These are phyloP conservation scores for Rutidosis leptorrhynchoides DNA, from an alignment of 129 eudicot species.

Conservation along the genomic window DNA sequence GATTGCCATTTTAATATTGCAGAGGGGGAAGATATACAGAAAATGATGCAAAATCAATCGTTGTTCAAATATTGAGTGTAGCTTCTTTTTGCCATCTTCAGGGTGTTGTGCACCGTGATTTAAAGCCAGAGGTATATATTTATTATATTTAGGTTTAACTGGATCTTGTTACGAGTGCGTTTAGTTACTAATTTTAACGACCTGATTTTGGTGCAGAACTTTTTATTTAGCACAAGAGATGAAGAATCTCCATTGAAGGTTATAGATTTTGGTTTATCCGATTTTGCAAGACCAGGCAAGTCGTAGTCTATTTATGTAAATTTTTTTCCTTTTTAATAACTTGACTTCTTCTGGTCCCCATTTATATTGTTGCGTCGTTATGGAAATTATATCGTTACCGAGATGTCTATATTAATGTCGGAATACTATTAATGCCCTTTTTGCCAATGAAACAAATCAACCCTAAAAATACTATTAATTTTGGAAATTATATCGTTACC, in stretches of 20 bases:
- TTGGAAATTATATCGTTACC: too few relatives aligned
- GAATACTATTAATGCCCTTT: not conserved
- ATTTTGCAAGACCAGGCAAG: constrained; percentile 85
- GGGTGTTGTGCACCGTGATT: constrained; percentile 98
- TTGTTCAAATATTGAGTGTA: constrained; percentile 67
- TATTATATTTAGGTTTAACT: not conserved
- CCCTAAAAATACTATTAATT: too few relatives aligned
- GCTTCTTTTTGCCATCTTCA: constrained; percentile 74
- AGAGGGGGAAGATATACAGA: constrained; percentile 98
- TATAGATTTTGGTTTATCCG: constrained; percentile 95
- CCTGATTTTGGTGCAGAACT: constrained; percentile 66
- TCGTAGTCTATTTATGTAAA: not conserved
- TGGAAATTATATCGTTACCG: not conserved
- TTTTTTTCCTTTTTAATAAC: not conserved
- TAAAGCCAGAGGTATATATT: constrained; percentile 95
- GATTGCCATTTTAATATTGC: constrained; percentile 26
- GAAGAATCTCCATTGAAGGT: constrained; percentile 84
- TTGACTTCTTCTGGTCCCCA: not conserved
- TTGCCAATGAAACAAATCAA: not conserved
- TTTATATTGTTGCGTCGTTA: not conserved
- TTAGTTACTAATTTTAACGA: not conserved
- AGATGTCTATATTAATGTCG: not conserved
- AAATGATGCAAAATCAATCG: constrained; percentile 82
- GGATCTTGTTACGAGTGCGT: not conserved
- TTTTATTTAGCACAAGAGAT: constrained; percentile 78